Base-by-base conservation (phyloP, 2,329 filamentous ascomycete genomes). In the Xenoacremonium recifei region DNA sequence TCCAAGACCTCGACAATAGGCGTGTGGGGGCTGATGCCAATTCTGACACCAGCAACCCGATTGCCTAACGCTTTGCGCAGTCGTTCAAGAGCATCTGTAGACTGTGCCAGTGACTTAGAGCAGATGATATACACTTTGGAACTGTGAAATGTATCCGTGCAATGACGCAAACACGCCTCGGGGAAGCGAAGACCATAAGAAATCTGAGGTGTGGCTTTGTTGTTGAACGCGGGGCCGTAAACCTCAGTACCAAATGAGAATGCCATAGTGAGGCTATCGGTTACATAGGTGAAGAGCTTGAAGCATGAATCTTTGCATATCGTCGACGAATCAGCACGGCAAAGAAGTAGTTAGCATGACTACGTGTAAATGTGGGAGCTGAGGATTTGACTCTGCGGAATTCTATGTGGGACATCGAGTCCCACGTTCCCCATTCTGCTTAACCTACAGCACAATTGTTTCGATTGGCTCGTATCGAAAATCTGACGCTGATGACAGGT, bases 11-110 rank as follows among this genome's bases (percentile, higher is more conserved):
- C 72, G 2, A 69, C 68, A 67, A 73, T 79, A 4, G 72, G 66
- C 2, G 75, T 79, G 52, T 81, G 77, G 4, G 73, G 69, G 20
- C 65, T 68, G 63, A 82, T 75, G 17, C 78, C 77, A 21, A 72
- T 59, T 3, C 70, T 63, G 6, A 67, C 51, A 2, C 76, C 76
- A 0, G 65, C 74, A 6, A 76, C 49, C 3, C 65, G 63, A 3
- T 57, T 51, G 2, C 66, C 70, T 0, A 82, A 56, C 0, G 66
- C 65, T 1, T 51, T 15, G 3, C 63, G 60, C 1, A 81, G 62
- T 1, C 59, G 55, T 4, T 68, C 55, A 0, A 80, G 61, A 2
- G 66, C 61, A 34, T 71, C 50, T 0, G 75, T 80, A 29, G 72
- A 71, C 6, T 59, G 61, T 0, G 70, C 60, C 6, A 82, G 57